Conservation (phyloP, 805 yeast species). For the Suhomyces faveliae region DNA sequence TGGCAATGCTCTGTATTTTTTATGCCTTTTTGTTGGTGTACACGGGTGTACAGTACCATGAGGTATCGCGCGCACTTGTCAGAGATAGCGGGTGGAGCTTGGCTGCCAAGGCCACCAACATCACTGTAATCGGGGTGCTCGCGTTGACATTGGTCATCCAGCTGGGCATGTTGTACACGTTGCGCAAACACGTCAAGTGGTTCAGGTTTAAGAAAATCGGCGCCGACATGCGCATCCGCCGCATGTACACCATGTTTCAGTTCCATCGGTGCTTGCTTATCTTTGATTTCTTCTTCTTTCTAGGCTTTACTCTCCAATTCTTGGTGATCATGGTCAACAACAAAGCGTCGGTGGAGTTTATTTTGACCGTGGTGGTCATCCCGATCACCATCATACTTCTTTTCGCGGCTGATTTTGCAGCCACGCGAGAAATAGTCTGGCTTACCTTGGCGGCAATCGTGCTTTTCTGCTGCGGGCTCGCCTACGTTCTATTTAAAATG, state of each 20-base stretch:
- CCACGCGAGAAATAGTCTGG: constrained; percentile 30
- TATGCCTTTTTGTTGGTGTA: constrained; percentile 44
- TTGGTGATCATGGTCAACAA: constrained; percentile 42
- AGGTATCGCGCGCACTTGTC: constrained; percentile 28
- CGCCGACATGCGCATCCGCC: constrained; percentile 40
- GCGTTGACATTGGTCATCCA: constrained; percentile 35
- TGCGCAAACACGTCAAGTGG: constrained; percentile 45
- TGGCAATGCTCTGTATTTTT: constrained; percentile 40
- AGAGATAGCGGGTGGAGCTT: constrained; percentile 23
- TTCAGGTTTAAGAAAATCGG: constrained; percentile 48
- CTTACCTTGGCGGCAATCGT: constrained; percentile 27
- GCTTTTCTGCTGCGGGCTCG: constrained; percentile 39
- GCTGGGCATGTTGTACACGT: constrained; percentile 23
- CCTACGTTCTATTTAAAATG: constrained; percentile 47
- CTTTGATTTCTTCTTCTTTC: constrained; percentile 47
- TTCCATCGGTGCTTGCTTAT: constrained; percentile 38
- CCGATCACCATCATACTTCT: constrained; percentile 43
- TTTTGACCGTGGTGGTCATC: constrained; percentile 44
- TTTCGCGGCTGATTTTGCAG: constrained; percentile 34
- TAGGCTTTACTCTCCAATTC: constrained; percentile 51
- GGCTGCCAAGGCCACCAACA: constrained; percentile 38
- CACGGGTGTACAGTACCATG: constrained; percentile 47
- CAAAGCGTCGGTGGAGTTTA: constrained; percentile 41
- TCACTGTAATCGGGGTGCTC: constrained; percentile 43
- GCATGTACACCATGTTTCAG: constrained; percentile 38